These are phyloP conservation scores for Pyronema domesticum DNA, from an alignment of 495 filamentous ascomycete species.

Conservation along the genomic window DNA sequence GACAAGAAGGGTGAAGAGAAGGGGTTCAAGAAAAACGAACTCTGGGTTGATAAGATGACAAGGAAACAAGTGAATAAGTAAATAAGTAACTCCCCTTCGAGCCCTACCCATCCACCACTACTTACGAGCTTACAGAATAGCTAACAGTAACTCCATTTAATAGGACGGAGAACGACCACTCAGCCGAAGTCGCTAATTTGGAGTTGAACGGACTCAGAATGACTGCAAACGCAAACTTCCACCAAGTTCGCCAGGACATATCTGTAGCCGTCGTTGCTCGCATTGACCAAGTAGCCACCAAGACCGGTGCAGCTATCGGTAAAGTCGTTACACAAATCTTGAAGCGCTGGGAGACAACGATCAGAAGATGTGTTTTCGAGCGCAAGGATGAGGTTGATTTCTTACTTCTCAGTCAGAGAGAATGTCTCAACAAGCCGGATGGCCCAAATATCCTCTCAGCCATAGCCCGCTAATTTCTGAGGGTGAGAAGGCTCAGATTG, in stretches of 20 bases:
- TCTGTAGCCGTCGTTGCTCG: constrained; percentile 69
- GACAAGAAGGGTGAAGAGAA: too few relatives aligned
- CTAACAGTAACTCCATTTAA: too few relatives aligned
- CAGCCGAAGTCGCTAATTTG: constrained; percentile 70
- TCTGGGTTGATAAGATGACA: too few relatives aligned
- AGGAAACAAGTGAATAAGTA: too few relatives aligned
- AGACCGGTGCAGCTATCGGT: constrained; percentile 29
- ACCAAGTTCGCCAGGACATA: constrained; percentile 70
- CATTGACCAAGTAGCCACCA: constrained; percentile 50
- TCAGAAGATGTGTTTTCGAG: constrained; percentile 30
- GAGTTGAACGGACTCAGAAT: constrained; percentile 83
- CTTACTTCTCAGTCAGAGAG: constrained; percentile 60
- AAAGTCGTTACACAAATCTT: constrained; percentile 48
- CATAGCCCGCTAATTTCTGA: too few relatives aligned
- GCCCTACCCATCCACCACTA: too few relatives aligned
- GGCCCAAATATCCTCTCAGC: constrained; percentile 47
- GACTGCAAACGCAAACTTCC: constrained; percentile 71
- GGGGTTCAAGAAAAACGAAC: too few relatives aligned
- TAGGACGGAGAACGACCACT: constrained; percentile 45
- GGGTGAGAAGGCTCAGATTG: too few relatives aligned
- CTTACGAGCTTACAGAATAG: too few relatives aligned
- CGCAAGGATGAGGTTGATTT: constrained; percentile 71
- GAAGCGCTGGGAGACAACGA: constrained; percentile 34
- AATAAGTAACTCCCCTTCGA: too few relatives aligned
- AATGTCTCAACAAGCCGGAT: constrained; percentile 43